Conservation (phyloP, 345 rosid genomes). For the Eucalyptus dawsonii region DNA sequence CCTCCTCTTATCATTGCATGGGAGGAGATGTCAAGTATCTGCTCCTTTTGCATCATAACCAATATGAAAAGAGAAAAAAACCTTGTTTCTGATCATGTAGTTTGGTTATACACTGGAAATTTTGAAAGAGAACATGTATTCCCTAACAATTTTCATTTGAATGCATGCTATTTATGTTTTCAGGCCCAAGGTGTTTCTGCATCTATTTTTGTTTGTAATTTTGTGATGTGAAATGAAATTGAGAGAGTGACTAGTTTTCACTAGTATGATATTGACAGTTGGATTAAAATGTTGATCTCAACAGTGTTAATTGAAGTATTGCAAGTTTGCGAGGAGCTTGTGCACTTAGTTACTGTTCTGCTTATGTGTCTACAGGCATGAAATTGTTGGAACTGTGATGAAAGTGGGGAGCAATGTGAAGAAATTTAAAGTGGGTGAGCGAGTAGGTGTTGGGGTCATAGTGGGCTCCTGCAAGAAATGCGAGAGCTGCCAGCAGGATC, state of each 20-base stretch:
- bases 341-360: neutral
- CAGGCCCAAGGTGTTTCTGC: neutral
- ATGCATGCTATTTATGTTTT: neutral
- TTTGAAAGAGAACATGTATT: neutral
- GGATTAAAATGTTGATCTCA: neutral
- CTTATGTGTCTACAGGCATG: conserved; percentile 41
- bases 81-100: neutral
- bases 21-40: neutral
- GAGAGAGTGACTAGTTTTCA: neutral
- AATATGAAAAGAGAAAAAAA: neutral
- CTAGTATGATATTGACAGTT: neutral
- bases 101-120: neutral
- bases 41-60: neutral
- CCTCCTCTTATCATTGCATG: neutral
- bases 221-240: neutral
- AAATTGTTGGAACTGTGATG: conserved; percentile 63
- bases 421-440: conserved; percentile 54
- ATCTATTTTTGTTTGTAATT: neutral
- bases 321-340: neutral
- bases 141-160: neutral
- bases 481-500: conserved; percentile 55
- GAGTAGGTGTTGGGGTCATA: conserved; percentile 75
- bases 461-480: conserved; percentile 65
- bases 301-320: neutral
- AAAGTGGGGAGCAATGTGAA: conserved; percentile 51